Evolutionary conservation across 2,329 filamentous ascomycete genomes (phyloP), one percentile per base, ranked within the genome.

Genomic region (Dactylellina cionopaga): DNA sequence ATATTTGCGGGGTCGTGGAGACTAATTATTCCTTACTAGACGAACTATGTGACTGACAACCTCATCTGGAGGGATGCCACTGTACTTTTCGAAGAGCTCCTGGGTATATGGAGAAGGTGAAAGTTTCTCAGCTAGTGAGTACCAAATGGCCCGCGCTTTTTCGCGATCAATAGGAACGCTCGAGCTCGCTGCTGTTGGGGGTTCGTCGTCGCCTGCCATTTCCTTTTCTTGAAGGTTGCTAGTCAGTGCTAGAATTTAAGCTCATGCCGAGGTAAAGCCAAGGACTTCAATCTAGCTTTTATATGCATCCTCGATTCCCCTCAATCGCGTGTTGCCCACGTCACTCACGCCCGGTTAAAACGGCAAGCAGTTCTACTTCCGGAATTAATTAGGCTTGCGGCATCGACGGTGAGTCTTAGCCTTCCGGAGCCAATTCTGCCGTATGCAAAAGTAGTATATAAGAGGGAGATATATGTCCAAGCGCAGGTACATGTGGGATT

Each of bases 41-140:
- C 25, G 7, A 13, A 72, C 19, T 13, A 72, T 65, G 17, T 72
- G 68, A 5, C 43, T 15, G 9, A 27, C 10, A 31, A 72, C 37
- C 24, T 72, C 17, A 5, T 59, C 68, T 7, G 25, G 22, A 5
- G 68, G 59, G 7, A 72, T 55, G 13, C 39, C n/a, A 15, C 27
- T 37, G 24, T 72, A 72, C 10, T 54, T 51, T 27, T 59, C 17
- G 59, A 72, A 65, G 7, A 72, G 22, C 2, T 63, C 33, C 17
- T 51, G 13, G 2, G 65, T 52, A 17, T 43, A 71, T 9, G 56
- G 31, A 10, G 65, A 58, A n/a, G 51, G 47, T 5, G 19, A 15
- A 9, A 71, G 58, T 7, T 56, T 51, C 19, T 71, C 65, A 25
- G 29, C 37, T 3, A 58, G 41, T 55, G 49, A 17, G 11, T 54